These are phyloP conservation scores for Coffea humblotiana DNA, from an alignment of 305 asterid species.

Conservation along the genomic window DNA sequence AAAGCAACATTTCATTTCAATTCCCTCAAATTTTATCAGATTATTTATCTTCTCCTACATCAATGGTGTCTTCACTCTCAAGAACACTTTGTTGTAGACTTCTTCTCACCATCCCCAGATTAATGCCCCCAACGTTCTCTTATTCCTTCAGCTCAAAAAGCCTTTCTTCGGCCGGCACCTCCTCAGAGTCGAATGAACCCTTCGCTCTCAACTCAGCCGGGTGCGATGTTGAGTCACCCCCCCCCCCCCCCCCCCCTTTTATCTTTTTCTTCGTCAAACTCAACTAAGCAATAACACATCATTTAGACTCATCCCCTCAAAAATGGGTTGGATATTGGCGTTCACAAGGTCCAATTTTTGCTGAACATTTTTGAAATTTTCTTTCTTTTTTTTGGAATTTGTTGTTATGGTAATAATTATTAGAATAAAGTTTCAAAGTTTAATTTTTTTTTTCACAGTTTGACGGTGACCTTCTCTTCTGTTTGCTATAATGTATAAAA, in stretches of 20 bases:
- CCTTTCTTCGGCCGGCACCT: slow-evolving; percentile 31
- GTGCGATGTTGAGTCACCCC: slow-evolving; percentile 27
- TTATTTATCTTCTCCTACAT: background rate
- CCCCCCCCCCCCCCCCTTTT: too few species aligned
- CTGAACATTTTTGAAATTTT: background rate
- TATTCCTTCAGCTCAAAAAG: slow-evolving; percentile 46
- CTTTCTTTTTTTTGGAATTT: background rate
- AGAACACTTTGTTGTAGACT: slow-evolving; percentile 34
- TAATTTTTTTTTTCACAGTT: too few species aligned
- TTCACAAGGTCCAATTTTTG: slow-evolving; percentile 49
- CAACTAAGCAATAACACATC: slow-evolving; percentile 25
- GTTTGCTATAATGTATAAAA: too few species aligned
- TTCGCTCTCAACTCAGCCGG: slow-evolving; percentile 10
- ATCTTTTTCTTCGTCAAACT: slow-evolving; percentile 18
- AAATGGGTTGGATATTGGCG: slow-evolving; percentile 72
- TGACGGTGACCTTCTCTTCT: too few species aligned
- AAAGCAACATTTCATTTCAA: background rate
- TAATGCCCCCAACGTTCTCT: slow-evolving; percentile 23
- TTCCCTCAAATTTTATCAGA: slow-evolving; percentile 2
- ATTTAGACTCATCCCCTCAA: slow-evolving; percentile 55
- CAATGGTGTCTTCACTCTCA: slow-evolving; percentile 68
- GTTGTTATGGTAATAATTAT: background rate
- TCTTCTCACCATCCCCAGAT: slow-evolving; percentile 21
- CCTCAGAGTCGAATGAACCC: slow-evolving; percentile 20
- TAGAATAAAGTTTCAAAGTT: background rate